These are phyloP conservation scores for Globisporangium iwayamae DNA, from an alignment of 352 stramenopile species.

Conservation along the genomic window DNA sequence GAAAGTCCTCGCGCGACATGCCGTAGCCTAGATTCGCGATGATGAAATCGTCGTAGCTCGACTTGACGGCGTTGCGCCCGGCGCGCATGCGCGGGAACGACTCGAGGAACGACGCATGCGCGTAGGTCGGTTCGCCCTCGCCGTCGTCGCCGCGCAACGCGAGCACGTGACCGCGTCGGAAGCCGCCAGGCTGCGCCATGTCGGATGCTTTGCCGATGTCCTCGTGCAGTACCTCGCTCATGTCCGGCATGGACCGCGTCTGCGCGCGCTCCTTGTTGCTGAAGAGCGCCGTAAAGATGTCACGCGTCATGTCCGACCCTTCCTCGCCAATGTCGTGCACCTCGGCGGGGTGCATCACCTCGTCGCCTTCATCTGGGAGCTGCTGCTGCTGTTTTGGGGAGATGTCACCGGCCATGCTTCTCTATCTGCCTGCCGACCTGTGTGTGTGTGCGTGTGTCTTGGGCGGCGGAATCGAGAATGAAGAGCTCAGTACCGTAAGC, in stretches of 20 bases:
- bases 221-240: slow-evolving; percentile 54
- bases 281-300: slow-evolving; percentile 66
- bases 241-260: slow-evolving; percentile 46
- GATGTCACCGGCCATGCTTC: slow-evolving; percentile 1
- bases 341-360: slow-evolving; percentile 21
- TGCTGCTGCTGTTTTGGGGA: not conserved
- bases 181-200: slow-evolving; percentile 47
- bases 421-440: not conserved
- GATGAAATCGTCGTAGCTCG: slow-evolving; percentile 55
- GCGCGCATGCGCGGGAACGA: slow-evolving; percentile 19
- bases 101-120: slow-evolving; percentile 50
- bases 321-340: slow-evolving; percentile 53
- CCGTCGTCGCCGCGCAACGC: slow-evolving; percentile 29
- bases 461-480: not conserved
- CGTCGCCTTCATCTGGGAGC: not conserved
- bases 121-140: slow-evolving; percentile 30
- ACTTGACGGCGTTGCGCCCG: slow-evolving; percentile 29
- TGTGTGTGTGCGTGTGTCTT: not conserved
- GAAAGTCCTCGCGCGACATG: slow-evolving; percentile 36
- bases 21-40: slow-evolving; percentile 39
- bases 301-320: slow-evolving; percentile 62
- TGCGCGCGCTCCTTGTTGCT: slow-evolving; percentile 40
- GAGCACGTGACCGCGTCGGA: slow-evolving; percentile 56
- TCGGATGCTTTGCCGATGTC: slow-evolving; percentile 57
- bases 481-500: not conserved